Evolutionary conservation across 83 land plant species (phyloP), one percentile per base, ranked within the genome.

Genomic region (Picea abies): DNA sequence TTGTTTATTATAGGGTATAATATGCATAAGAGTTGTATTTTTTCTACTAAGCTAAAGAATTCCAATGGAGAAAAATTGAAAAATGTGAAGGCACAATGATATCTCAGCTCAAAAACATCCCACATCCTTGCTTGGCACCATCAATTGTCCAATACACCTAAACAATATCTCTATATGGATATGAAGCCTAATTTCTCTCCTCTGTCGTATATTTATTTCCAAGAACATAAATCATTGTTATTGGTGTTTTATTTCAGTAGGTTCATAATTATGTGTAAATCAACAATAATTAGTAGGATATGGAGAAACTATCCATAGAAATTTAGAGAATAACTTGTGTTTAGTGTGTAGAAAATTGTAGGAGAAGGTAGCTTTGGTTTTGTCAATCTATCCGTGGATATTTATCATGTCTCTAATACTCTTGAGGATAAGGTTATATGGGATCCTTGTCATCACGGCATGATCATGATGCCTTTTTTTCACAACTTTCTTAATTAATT

Each of bases 371-470:
- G 94, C 81, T 90, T 93, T 22, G 95, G 95, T 20, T 92, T 93
- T 0, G 84, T 93, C 0, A 93, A 93, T 83, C 86, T 93, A 22
- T 91, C 95, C 0, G 92, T 93, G 75, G 95, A 92, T 22, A 90
- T 93, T 76, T 93, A 93, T 60, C 87, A 91, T 67, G 92, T 93
- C 26, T 93, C 91, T 80, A 88, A 91, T 78, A 63, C 87, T 25
- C 95, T 94, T n/a, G 84, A 91, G 77, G 95, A 93, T 71, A 88
- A 47, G 85, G 88, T 93, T 41, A 79, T 93, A 0, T 93, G 95
- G 95, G 95, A 93, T 84, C 94, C 91, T 67, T 94, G 95, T 68
- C 94, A 93, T 82, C 95, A 93, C 0, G 94, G 95, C 91, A 20
- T 15, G 4, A 20, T 22, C 8, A 66, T 8, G 7, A n/a, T n/a